Conservation (phyloP, 2,329 filamentous ascomycete species). For the Gyromitra esculenta region DNA sequence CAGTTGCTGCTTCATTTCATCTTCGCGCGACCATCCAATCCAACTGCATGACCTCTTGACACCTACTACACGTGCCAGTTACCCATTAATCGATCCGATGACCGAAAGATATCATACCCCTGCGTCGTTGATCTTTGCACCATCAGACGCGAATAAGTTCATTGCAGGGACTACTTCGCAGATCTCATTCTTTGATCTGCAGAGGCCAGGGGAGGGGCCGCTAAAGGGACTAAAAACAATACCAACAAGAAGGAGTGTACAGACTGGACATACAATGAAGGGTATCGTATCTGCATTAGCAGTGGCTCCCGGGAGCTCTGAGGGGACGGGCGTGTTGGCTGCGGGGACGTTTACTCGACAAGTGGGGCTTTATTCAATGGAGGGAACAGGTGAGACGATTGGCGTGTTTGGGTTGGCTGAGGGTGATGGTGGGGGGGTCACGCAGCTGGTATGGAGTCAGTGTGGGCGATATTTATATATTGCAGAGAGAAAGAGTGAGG, state of each 20-base stretch:
- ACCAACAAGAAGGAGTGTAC: constrained; percentile 58
- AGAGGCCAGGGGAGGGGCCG: constrained; percentile 59
- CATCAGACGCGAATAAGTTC: constrained; percentile 60
- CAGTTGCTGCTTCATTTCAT: constrained; percentile 63
- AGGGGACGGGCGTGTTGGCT: constrained; percentile 61
- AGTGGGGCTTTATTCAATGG: constrained; percentile 62
- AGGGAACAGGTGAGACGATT: constrained; percentile 60
- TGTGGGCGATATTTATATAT: constrained; percentile 64
- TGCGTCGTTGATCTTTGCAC: constrained; percentile 62
- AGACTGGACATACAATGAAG: constrained; percentile 59
- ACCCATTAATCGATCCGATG: constrained; percentile 62
- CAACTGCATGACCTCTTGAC: constrained; percentile 63
- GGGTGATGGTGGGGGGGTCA: constrained; percentile 62
- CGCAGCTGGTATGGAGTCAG: constrained; percentile 63
- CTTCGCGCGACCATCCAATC: constrained; percentile 62
- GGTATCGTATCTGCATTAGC: constrained; percentile 62
- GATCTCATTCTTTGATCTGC: constrained; percentile 64
- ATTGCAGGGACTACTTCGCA: constrained; percentile 62
- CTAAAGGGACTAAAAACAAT: constrained; percentile 58
- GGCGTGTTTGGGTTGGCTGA: constrained; percentile 60
- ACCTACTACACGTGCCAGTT: constrained; percentile 60
- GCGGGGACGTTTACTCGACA: constrained; percentile 64
- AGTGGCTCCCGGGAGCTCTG: constrained; percentile 56
- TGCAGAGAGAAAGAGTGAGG: constrained; percentile 63
- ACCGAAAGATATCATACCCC: constrained; percentile 63